These are phyloP conservation scores for Barnettozyma wickerhamii DNA, from an alignment of 805 yeast genomes.

Conservation along the genomic window DNA sequence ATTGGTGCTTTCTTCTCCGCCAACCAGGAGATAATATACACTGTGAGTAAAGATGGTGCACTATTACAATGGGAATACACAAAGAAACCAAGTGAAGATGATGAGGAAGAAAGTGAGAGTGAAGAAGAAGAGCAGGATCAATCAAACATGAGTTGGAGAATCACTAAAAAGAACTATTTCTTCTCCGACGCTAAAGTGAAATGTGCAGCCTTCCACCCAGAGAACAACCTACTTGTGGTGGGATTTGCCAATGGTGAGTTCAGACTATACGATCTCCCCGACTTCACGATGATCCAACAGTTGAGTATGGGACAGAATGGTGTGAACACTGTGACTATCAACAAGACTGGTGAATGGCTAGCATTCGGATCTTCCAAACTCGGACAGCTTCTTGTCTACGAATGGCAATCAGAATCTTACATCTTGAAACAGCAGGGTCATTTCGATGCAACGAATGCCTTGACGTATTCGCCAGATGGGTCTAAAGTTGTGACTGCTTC, in stretches of 20 bases:
- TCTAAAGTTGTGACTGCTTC: constrained; percentile 87
- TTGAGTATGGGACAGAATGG: constrained; percentile 89
- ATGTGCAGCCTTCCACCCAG: constrained; percentile 81
- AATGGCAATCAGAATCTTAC: constrained; percentile 98
- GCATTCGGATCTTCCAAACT: constrained; percentile 88
- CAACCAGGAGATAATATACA: constrained; percentile 87
- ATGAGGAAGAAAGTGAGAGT: constrained; percentile 38
- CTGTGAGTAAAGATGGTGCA: constrained; percentile 94
- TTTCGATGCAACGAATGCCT: constrained; percentile 80
- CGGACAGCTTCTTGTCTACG: constrained; percentile 95
- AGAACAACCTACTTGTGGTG: constrained; percentile 68
- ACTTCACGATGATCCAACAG: constrained; percentile 75
- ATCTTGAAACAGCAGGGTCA: constrained; percentile 96
- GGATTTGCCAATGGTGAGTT: constrained; percentile 91
- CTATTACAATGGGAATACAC: constrained; percentile 88
- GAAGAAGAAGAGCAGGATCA: constrained; percentile 35
- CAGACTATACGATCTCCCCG: constrained; percentile 83
- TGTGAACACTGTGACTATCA: constrained; percentile 76
- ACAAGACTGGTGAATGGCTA: constrained; percentile 90
- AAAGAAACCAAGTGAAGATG: constrained; percentile 45
- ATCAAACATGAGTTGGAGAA: constrained; percentile 68
- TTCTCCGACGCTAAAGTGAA: constrained; percentile 64
- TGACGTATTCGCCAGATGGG: constrained; percentile 94
- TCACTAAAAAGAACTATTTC: constrained; percentile 70
- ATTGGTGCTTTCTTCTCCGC: constrained; percentile 80